Percentiles rank a stretch among this genome's conserved stretches.
phyloP scores from a whole-genome alignment of 169 alveolate species.

The Plasmodium ovale region DNA sequence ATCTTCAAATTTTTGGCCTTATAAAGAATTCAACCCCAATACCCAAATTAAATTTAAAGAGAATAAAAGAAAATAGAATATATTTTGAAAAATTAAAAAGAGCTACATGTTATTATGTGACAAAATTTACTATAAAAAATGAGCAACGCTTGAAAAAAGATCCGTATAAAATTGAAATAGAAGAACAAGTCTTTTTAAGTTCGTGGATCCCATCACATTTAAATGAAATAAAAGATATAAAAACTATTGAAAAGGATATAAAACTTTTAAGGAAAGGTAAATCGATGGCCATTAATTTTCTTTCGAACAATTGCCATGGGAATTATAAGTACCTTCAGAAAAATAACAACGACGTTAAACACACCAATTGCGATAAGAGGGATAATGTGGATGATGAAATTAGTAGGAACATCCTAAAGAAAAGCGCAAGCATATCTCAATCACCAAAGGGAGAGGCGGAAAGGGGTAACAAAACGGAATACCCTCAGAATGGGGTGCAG shows the following conservation, averaged over 20 bases:
- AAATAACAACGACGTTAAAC: background rate
- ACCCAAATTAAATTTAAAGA: conserved; percentile 36
- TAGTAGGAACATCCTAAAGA: background rate
- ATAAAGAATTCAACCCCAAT: conserved; percentile 49
- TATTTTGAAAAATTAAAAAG: conserved; percentile 57
- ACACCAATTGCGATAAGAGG: background rate
- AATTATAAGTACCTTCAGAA: background rate
- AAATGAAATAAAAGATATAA: conserved; percentile 82
- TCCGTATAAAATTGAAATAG: conserved; percentile 47
- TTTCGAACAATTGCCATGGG: conserved; percentile 24
- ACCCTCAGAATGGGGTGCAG: too few relatives aligned
- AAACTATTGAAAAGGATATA: conserved; percentile 80
- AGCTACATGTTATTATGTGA: conserved; percentile 64
- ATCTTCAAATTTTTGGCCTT: conserved; percentile 36
- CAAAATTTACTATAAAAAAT: conserved; percentile 19
- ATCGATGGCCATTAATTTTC: conserved; percentile 70
- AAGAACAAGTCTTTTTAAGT: conserved; percentile 82
- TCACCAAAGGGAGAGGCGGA: background rate
- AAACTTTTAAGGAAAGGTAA: conserved; percentile 74
- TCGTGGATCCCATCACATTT: conserved; percentile 87
- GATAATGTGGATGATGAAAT: conserved; percentile 1
- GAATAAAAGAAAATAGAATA: conserved; percentile 37
- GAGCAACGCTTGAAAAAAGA: conserved; percentile 10
- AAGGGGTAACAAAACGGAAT: background rate
- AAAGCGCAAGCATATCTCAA: background rate